These are phyloP conservation scores for Pyrus betulifolia DNA, from an alignment of 306 rosid genomes.

Conservation along the genomic window DNA sequence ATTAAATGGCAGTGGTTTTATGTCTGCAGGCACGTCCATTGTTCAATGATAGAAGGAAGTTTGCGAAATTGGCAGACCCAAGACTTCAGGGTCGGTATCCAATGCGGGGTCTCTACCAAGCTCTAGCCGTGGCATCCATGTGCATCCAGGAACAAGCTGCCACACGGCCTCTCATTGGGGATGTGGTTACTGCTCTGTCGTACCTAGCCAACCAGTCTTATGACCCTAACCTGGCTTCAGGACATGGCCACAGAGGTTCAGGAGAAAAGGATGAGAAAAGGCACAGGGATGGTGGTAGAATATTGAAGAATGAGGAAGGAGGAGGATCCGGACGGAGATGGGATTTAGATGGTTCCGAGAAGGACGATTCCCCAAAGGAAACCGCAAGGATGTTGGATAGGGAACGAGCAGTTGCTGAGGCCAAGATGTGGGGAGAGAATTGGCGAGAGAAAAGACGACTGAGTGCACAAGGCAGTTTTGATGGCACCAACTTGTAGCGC, in stretches of 20 bases:
- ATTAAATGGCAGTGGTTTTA: constrained; percentile 10
- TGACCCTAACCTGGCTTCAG: constrained; percentile 46
- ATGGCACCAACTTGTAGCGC: constrained; percentile 43
- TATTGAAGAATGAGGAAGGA: constrained; percentile 63
- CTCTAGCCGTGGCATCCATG: constrained; percentile 92
- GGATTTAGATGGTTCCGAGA: constrained; percentile 78
- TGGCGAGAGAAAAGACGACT: constrained; percentile 76
- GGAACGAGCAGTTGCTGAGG: constrained; percentile 91
- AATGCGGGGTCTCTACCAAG: constrained; percentile 84
- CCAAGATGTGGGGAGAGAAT: constrained; percentile 94
- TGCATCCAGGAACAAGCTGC: constrained; percentile 93
- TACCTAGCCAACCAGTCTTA: constrained; percentile 77
- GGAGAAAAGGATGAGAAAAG: constrained; percentile 58
- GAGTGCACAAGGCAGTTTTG: constrained; percentile 60
- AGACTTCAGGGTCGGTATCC: constrained; percentile 76
- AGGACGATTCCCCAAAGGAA: constrained; percentile 81
- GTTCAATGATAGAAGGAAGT: constrained; percentile 78
- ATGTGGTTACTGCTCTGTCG: constrained; percentile 86
- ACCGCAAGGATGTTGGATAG: constrained; percentile 68
- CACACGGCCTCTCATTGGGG: constrained; percentile 83
- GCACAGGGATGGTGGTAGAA: constrained; percentile 57
- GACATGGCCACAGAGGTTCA: constrained; percentile 45
- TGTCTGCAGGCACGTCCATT: constrained; percentile 70
- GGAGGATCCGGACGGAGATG: constrained; percentile 69
- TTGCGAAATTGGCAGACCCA: constrained; percentile 79